Percentiles rank a stretch among this genome's conserved stretches.
These are phyloP conservation scores for Syncephalastrum racemosum DNA, from an alignment of 371 early-diverging fungal species.

Conservation along the genomic window DNA sequence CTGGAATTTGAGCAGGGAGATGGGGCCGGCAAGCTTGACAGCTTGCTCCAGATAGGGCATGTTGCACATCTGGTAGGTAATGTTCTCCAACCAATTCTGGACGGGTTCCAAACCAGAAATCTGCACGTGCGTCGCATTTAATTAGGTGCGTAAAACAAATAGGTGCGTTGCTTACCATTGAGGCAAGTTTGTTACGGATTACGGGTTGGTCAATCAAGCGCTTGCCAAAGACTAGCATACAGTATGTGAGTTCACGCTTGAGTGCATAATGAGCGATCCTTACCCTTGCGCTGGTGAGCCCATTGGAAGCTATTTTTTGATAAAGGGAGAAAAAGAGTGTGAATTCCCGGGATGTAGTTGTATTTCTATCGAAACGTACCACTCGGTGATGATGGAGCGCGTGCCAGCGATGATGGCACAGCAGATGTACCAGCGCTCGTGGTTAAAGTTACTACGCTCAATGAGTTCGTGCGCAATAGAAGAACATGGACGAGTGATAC, in stretches of 20 bases:
- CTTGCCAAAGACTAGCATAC: slow-evolving; percentile 71
- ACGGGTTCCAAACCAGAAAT: slow-evolving; percentile 57
- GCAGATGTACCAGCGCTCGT: slow-evolving; percentile 79
- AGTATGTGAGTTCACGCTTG: no score
- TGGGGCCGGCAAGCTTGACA: slow-evolving; percentile 65
- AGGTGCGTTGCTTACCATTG: slow-evolving; percentile 34
- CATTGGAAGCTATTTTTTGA: slow-evolving; percentile 55
- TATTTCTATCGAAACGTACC: background rate
- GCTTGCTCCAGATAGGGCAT: slow-evolving; percentile 63
- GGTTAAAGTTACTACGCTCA: slow-evolving; percentile 61
- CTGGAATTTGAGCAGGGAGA: slow-evolving; percentile 63
- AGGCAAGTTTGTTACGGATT: slow-evolving; percentile 62
- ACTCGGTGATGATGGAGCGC: slow-evolving; percentile 78
- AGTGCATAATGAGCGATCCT: no score
- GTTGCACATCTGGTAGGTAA: slow-evolving; percentile 67
- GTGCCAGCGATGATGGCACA: slow-evolving; percentile 78
- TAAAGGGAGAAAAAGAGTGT: background rate
- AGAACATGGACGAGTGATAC: no score
- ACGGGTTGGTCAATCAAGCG: slow-evolving; percentile 68
- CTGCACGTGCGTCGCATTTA: slow-evolving; percentile 28
- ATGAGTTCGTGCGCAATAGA: no score
- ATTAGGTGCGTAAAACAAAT: slow-evolving; percentile 11
- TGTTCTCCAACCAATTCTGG: slow-evolving; percentile 61
- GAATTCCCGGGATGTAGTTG: background rate
- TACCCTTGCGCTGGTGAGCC: slow-evolving; percentile 80